These are phyloP conservation scores for Dentipellis sp. DNA, from an alignment of 768 basidiomycete genomes.

Conservation along the genomic window DNA sequence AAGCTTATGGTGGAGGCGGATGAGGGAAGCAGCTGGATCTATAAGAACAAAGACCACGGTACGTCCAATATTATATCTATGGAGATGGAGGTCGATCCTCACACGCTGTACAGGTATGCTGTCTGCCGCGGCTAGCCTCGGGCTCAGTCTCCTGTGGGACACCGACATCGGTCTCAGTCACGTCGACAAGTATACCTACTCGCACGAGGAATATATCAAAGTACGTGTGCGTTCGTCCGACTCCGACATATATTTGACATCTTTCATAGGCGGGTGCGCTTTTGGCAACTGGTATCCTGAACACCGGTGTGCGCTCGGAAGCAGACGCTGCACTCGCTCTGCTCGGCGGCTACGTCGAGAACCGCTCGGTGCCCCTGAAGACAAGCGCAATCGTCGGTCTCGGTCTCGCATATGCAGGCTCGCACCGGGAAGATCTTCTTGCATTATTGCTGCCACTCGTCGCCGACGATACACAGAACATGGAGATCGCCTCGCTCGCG, in stretches of 20 bases:
- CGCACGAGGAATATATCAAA: conserved; percentile 94
- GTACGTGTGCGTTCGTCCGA: conserved; percentile 21
- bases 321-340: conserved; percentile 89
- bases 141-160: conserved; percentile 91
- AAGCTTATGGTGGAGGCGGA: conserved; percentile 96
- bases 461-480: conserved; percentile 71
- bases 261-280: conserved; percentile 71
- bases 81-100: neutral
- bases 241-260: neutral
- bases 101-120: conserved; percentile 68
- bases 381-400: conserved; percentile 88
- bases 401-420: conserved; percentile 91
- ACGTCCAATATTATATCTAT: conserved; percentile 12
- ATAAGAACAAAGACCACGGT: conserved; percentile 99
- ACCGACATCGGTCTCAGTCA: conserved; percentile 89
- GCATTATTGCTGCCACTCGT: conserved; percentile 71
- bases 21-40: conserved; percentile 97
- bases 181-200: conserved; percentile 97
- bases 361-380: conserved; percentile 75
- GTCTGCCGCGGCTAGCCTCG: conserved; percentile 91
- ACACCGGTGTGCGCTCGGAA: conserved; percentile 83
- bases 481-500: conserved; percentile 83
- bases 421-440: conserved; percentile 80
- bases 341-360: conserved; percentile 82
- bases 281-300: conserved; percentile 89